Percentiles rank a stretch among this genome's conserved stretches.
These are phyloP conservation scores for Ustilago loliicola DNA, from an alignment of 1,284 basidiomycete species.

Conservation along the genomic window DNA sequence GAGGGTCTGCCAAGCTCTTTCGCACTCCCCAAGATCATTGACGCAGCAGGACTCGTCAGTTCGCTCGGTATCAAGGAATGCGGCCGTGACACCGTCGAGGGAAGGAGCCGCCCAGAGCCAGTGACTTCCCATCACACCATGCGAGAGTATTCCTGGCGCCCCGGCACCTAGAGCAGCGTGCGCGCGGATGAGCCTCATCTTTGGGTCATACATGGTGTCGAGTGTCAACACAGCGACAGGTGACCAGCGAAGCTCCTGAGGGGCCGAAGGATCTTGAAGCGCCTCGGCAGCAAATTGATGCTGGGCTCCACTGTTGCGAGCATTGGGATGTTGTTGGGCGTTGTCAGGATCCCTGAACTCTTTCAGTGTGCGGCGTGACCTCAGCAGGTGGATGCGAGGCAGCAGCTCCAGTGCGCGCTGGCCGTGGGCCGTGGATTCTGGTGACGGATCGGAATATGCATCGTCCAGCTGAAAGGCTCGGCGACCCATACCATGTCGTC, in stretches of 20 bases:
- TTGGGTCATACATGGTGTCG: slow-evolving; percentile 47
- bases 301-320: slow-evolving; percentile 52
- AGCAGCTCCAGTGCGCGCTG: slow-evolving; percentile 28
- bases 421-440: not conserved
- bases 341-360: slow-evolving; percentile 55
- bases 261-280: slow-evolving; percentile 34
- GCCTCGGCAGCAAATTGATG: slow-evolving; percentile 44
- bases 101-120: slow-evolving; percentile 58
- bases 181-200: slow-evolving; percentile 47
- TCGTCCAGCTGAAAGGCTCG: slow-evolving; percentile 56
- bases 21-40: slow-evolving; percentile 53
- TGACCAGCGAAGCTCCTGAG: slow-evolving; percentile 27
- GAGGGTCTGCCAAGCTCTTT: slow-evolving; percentile 52
- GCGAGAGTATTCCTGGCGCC: slow-evolving; percentile 29
- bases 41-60: slow-evolving; percentile 52
- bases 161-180: slow-evolving; percentile 53
- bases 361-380: slow-evolving; percentile 30
- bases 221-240: slow-evolving; percentile 51
- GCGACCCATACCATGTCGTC: slow-evolving; percentile 49
- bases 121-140: slow-evolving; percentile 57
- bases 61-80: slow-evolving; percentile 40
- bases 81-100: slow-evolving; percentile 33
- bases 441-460: slow-evolving; percentile 5
- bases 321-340: slow-evolving; percentile 50
- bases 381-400: slow-evolving; percentile 47